Evolutionary conservation across 148 eudicot species (phyloP), one percentile per base, ranked within the genome.

Genomic region (Silene uniflora): DNA sequence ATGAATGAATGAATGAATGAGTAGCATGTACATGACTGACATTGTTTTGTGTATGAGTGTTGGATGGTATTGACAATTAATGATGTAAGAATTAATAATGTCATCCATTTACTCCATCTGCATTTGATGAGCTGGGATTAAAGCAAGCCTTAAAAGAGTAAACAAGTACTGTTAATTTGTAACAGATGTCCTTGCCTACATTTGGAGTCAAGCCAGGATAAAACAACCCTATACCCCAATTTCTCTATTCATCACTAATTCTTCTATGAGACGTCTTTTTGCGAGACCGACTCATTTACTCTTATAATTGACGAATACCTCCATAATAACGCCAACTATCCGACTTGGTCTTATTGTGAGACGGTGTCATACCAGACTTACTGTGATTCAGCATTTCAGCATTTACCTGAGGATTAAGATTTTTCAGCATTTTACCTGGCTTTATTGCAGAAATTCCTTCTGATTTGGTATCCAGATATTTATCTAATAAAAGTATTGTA

Each of bases 1-100:
- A 61, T 72, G 81, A 35, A 70, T 23, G 71, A 72, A 60, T 25
- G 79, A 76, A 60, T 59, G 75, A 61, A 62, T 78, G 81, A 56
- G 23, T 74, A 81, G 73, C 76, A 76, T 81, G 80, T 72, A 76
- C 55, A 81, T 81, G 76, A 56, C 83, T 72, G 80, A 73, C 83
- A 81, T 60, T 77, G 84, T 81, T 81, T 29, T 29, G 32, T 29
- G 77, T 72, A 76, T 59, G 76, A 60, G 76, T 76, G 80, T 77
- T 77, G 77, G 29, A 81, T 77, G 83, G 80, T 77, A 68, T 77
- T 73, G 74, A 75, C 75, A 69, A 69, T 74, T 70, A 77, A 81
- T 77, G 77, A 44, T 29, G 78, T 62, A 74, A 55, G 47, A 32
- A 81, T 69, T 73, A 77, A 63, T 74, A 73, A 72, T 76, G 77